phyloP scores from a whole-genome alignment of 2,329 filamentous ascomycete species.

The Fusarium nisikadoi region DNA sequence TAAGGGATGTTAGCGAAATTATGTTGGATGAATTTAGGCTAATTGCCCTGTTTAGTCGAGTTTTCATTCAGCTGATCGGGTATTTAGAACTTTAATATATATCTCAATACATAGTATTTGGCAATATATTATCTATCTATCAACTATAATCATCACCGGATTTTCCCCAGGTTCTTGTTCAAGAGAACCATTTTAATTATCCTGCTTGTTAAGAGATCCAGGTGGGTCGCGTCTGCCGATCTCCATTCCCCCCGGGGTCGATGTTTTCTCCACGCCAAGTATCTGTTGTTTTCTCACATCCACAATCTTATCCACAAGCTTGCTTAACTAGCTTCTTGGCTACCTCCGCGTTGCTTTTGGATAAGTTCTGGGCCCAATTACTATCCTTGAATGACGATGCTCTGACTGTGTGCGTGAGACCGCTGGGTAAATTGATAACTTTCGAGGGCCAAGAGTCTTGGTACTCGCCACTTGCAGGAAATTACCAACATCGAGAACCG shows the following conservation, averaged over 20 bases:
- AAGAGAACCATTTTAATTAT: neutral
- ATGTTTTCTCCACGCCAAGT: constrained; percentile 6
- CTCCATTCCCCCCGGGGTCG: neutral
- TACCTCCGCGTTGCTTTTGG: neutral
- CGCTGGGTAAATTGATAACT: neutral
- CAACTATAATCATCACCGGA: fast-evolving
- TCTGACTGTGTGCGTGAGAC: neutral
- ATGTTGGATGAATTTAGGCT: neutral
- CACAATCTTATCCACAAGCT: too few relatives aligned
- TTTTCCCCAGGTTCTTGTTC: fast-evolving
- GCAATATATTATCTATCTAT: neutral
- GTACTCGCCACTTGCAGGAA: neutral
- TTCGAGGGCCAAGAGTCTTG: neutral
- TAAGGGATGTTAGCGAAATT: neutral
- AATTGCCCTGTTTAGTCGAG: fast-evolving
- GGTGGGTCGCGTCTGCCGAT: neutral
- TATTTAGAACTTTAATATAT: fast-evolving
- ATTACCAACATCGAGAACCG: neutral
- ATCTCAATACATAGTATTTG: fast-evolving
- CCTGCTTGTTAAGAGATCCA: neutral
- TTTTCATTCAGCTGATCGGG: neutral
- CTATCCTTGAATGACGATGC: neutral
- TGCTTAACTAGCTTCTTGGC: neutral
- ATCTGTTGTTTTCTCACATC: neutral
- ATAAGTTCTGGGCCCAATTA: neutral